Percentiles rank a stretch among this genome's conserved stretches.
Conservation (phyloP, 176 grass and related monocot species). For the Typha latifolia region DNA sequence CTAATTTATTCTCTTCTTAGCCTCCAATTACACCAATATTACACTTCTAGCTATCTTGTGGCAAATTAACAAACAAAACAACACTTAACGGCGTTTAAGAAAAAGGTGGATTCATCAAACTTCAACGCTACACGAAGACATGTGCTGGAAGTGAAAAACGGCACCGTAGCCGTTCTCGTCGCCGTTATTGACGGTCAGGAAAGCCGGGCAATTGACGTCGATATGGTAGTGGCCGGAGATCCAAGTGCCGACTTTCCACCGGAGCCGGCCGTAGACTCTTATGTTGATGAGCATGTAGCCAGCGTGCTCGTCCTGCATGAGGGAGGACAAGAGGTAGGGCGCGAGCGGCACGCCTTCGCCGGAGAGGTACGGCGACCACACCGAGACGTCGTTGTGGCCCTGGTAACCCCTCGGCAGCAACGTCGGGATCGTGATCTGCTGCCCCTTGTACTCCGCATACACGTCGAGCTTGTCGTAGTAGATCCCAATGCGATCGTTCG, state of each 20-base stretch:
- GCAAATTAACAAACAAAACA: no score
- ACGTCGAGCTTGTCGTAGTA: conserved; percentile 65
- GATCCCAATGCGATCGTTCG: conserved; percentile 40
- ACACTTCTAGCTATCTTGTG: no score
- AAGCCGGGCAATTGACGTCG: conserved; percentile 51
- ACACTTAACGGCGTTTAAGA: no score
- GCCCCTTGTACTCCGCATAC: conserved; percentile 48
- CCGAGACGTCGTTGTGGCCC: conserved; percentile 35
- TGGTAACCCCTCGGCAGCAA: conserved; percentile 53
- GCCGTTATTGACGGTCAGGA: conserved; percentile 38
- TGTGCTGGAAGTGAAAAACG: conserved; percentile 47
- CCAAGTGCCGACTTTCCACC: conserved; percentile 75
- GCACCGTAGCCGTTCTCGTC: conserved; percentile 19
- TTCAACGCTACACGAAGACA: conserved; percentile 35
- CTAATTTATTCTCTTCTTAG: no score
- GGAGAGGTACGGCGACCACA: conserved; percentile 51
- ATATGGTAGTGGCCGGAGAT: conserved; percentile 56
- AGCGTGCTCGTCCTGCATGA: conserved; percentile 45
- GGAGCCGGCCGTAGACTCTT: conserved; percentile 28
- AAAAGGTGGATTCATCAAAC: conserved; percentile 11
- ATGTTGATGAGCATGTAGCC: conserved; percentile 61
- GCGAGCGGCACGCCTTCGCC: conserved; percentile 41
- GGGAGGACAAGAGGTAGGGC: conserved; percentile 20
- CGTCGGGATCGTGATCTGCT: conserved; percentile 53
- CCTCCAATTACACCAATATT: no score